Base-by-base conservation (phyloP, 2,329 filamentous ascomycete genomes). In the Aureobasidium sp. region DNA sequence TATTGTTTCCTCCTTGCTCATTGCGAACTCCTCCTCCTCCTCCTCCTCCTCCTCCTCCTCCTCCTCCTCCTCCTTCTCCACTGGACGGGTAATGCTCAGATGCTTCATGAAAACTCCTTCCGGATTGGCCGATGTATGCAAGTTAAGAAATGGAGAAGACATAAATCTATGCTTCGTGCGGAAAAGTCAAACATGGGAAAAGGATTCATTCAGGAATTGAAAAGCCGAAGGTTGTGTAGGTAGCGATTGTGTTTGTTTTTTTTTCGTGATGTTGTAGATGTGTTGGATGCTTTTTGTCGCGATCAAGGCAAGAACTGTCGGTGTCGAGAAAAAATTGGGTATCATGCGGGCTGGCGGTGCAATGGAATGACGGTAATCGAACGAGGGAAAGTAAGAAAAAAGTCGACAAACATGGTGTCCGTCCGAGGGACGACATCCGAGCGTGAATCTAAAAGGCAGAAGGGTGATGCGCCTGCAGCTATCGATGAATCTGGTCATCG, bases 291-390 rank as follows among this genome's bases (percentile, higher is more conserved):
- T 14, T 38, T 19, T 6, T 7, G 35, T 38, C 16, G 12, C 30
- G 30, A 34, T 12, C n/a, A 6, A 14, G 14, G 30, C n/a, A n/a
- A n/a, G 44, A 22, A 48, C 44, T 48, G 44, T 48, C 32, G 44
- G 30, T 45, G 19, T 45, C 42, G 42, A 21, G 17, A 48, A 48
- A 14, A 14, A 3, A 29, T 19, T 17, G 44, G 44, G 44, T 48
- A 48, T 48, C 48, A 51, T 32, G 37, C 48, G 37, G 37, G 48
- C 48, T 40, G 27, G 27, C 27, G 27, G 48, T 51, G 37, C 29
- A 41, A 40, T 7, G 48, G n/a, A 40, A 39, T 38, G 19, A 39
- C 17, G 14, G 30, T n/a, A 39, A 29, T 49, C 34, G 45, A 29
- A 48, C 8, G 4, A 16, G 32, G 21, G 12, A 22, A 12, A 24